Percentiles rank a stretch among this genome's conserved stretches.
phyloP scores from a whole-genome alignment of 352 stramenopile species.

The Phytophthora megakarya region DNA sequence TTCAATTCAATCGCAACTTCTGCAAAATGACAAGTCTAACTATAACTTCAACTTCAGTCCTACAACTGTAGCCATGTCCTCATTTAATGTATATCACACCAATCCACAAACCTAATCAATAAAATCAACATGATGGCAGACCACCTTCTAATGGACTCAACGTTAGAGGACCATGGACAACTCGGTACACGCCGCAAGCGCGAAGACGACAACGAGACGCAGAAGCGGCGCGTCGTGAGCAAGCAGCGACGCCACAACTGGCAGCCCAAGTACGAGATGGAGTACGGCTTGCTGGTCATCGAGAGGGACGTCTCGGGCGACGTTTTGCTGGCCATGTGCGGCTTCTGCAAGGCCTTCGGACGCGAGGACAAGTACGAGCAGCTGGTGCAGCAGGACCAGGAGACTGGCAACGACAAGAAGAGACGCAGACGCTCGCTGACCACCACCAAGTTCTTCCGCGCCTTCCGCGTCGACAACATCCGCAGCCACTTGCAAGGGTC shows the following conservation, averaged over 20 bases:
- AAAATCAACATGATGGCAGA: slow-evolving; percentile 5
- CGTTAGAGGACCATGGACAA: slow-evolving; percentile 38
- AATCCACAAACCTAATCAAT: slow-evolving; percentile 8
- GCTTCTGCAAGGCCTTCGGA: slow-evolving; percentile 85
- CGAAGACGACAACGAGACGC: slow-evolving; percentile 54
- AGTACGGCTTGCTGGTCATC: slow-evolving; percentile 76
- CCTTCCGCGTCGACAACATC: slow-evolving; percentile 88
- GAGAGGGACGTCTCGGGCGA: slow-evolving; percentile 74
- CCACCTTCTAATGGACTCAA: slow-evolving; percentile 45
- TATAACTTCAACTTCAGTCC: slow-evolving; percentile 18
- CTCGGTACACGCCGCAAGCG: slow-evolving; percentile 46
- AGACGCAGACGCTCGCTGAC: slow-evolving; percentile 74
- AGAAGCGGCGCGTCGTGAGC: slow-evolving; percentile 34
- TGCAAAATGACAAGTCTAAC: neutral
- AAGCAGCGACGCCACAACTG: slow-evolving; percentile 77
- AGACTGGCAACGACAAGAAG: slow-evolving; percentile 70
- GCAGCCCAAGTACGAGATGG: slow-evolving; percentile 83
- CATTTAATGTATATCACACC: slow-evolving; percentile 19
- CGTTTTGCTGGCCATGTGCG: slow-evolving; percentile 82
- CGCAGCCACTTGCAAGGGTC: slow-evolving; percentile 81
- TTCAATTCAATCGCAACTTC: neutral
- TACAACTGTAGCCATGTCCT: slow-evolving; percentile 2
- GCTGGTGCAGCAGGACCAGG: slow-evolving; percentile 62
- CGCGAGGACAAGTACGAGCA: slow-evolving; percentile 80
- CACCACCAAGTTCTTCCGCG: slow-evolving; percentile 88